phyloP scores from a whole-genome alignment of 2,329 filamentous ascomycete genomes.

The Trichocomaceae sp. region DNA sequence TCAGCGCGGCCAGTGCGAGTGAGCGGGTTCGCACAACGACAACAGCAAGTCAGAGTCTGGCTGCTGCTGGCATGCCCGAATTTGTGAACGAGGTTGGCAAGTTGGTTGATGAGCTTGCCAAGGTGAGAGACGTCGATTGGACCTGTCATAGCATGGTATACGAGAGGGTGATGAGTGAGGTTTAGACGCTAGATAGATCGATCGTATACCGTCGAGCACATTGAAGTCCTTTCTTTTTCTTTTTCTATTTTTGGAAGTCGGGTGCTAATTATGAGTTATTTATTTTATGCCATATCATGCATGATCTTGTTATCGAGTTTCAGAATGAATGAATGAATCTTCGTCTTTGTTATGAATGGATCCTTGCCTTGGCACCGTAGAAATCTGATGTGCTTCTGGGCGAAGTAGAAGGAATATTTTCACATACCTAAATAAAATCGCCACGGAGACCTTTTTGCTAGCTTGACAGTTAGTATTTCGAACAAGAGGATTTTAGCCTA shows the following conservation, averaged over 20 bases:
- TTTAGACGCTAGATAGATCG: background rate
- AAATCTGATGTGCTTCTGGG: too few species aligned
- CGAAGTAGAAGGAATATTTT: too few species aligned
- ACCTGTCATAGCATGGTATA: slow-evolving; percentile 53
- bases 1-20: slow-evolving; percentile 54
- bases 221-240: background rate
- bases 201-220: background rate
- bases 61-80: slow-evolving; percentile 55
- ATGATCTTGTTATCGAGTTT: background rate
- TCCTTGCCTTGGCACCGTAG: too few species aligned
- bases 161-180: slow-evolving; percentile 42
- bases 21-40: slow-evolving; percentile 54
- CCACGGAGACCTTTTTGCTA: too few species aligned
- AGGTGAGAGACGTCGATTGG: slow-evolving; percentile 54
- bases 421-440: too few species aligned
- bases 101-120: slow-evolving; percentile 52
- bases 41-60: slow-evolving; percentile 53
- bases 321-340: background rate
- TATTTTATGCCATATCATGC: background rate
- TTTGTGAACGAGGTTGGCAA: slow-evolving; percentile 55
- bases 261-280: background rate
- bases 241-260: background rate
- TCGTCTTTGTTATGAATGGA: too few species aligned
- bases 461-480: too few species aligned
- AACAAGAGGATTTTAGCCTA: too few species aligned